These are phyloP conservation scores for Aspergillus tanneri DNA, from an alignment of 2,329 filamentous ascomycete genomes.

Conservation along the genomic window DNA sequence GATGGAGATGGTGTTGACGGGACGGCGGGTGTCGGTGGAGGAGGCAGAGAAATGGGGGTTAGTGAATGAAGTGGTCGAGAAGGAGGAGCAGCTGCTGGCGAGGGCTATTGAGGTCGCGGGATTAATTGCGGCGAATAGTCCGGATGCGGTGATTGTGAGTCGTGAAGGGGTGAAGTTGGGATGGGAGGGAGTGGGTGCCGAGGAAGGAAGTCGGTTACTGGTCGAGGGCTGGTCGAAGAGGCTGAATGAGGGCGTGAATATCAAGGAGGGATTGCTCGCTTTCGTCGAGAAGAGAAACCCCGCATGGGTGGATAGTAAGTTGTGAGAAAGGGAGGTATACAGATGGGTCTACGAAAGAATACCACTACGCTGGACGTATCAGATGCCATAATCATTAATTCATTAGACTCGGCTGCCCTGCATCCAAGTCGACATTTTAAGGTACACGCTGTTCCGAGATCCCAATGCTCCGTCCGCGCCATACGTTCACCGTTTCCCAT, in stretches of 20 bases:
- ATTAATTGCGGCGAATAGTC: constrained; percentile 65
- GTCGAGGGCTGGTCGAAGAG: constrained; percentile 58
- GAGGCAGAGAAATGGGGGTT: constrained; percentile 67
- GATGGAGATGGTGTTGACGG: constrained; percentile 70
- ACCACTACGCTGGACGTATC: constrained; percentile 2
- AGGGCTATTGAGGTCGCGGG: constrained; percentile 61
- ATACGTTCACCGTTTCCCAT: constrained; percentile 35
- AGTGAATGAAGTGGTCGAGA: constrained; percentile 59
- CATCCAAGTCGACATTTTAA: constrained; percentile 19
- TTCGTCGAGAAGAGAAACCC: constrained; percentile 75
- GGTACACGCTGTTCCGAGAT: constrained; percentile 19
- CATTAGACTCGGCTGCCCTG: constrained; percentile 21
- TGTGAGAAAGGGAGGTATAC: constrained; percentile 22
- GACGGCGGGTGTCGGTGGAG: constrained; percentile 57
- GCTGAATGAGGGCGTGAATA: constrained; percentile 67
- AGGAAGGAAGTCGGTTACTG: constrained; percentile 60
- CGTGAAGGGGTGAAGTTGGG: constrained; percentile 69
- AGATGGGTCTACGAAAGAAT: background rate
- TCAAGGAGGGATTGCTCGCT: constrained; percentile 69
- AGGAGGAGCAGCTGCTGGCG: constrained; percentile 24
- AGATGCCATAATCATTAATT: constrained; percentile 11
- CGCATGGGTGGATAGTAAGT: constrained; percentile 54
- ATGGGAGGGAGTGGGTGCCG: constrained; percentile 68
- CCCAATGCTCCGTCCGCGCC: constrained; percentile 27
- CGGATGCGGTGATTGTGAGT: constrained; percentile 73